Percentiles rank a stretch among this genome's conserved stretches.
Evolutionary conservation across 176 grass and related monocot species (phyloP).

Genomic region (Areca catechu): DNA sequence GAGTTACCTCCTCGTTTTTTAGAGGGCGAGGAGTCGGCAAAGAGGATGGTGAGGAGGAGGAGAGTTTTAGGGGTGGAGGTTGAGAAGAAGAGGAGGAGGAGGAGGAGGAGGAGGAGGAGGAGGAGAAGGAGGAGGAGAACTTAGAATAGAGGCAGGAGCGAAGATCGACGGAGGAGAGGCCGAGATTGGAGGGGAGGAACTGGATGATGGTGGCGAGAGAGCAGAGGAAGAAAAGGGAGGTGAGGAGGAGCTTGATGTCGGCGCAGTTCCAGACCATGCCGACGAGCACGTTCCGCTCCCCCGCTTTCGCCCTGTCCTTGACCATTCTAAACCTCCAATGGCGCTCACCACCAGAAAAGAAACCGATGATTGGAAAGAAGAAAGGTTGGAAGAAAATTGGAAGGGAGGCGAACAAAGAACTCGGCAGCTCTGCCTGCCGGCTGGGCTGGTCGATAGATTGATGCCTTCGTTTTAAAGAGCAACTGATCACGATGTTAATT

Average conservation of each 20-base stretch:
- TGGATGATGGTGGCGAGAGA: slow-evolving; percentile 56
- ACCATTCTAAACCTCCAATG: slow-evolving; percentile 14
- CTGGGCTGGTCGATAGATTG: no score
- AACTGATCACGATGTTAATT: no score
- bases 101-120: slow-evolving; percentile 4
- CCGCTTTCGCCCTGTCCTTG: slow-evolving; percentile 11
- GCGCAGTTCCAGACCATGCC: slow-evolving; percentile 36
- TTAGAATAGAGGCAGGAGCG: no score
- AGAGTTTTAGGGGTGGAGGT: not conserved
- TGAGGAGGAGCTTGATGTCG: slow-evolving; percentile 71
- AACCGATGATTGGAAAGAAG: no score
- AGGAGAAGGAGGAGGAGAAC: not conserved
- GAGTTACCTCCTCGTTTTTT: slow-evolving; percentile 1
- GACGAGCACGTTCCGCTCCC: slow-evolving; percentile 18
- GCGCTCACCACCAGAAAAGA: no score
- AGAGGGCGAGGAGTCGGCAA: not conserved
- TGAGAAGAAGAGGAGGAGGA: slow-evolving; percentile 6
- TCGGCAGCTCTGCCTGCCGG: no score
- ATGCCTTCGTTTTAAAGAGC: no score
- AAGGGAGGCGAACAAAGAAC: no score
- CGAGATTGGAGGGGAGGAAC: slow-evolving; percentile 44
- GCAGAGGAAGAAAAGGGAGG: slow-evolving; percentile 54
- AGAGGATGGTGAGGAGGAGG: slow-evolving; percentile 5
- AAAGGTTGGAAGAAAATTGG: no score
- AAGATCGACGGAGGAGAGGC: slow-evolving; percentile 5